Base-by-base conservation (phyloP, 345 rosid species). In the Eucalyptus shirleyi region DNA sequence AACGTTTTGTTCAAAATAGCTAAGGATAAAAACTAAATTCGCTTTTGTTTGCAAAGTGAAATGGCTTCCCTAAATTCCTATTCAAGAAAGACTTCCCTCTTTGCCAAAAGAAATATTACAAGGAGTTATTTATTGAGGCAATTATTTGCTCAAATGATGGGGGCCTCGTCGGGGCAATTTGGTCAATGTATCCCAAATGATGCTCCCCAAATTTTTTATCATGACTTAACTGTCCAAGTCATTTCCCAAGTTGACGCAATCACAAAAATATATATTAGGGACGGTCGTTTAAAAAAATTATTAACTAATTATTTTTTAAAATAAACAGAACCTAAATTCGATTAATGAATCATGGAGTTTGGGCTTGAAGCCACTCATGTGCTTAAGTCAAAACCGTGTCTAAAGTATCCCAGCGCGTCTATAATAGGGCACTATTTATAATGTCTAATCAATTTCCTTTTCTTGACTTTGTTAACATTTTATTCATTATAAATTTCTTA, bases 241-340 rank as follows among this genome's bases (percentile, higher is more conserved):
- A 53, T 53, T 53, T 53, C 56, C 24, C 56, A 50, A 50, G 8
- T 16, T 50, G 53, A 53, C 56, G 56, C 24, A 53, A 53, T 53
- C 56, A 19, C 56, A 19, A 53, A 53, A 7, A 1, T 53, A 53
- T 53, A 53, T 53, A 53, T 53, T 53, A 53, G 59, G 26, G 59
- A 53, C 24, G 59, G 26, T 53, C 59, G 1, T 17, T 11, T n/a
- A n/a, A n/a, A n/a, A n/a, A 12, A 5, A 5, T 49, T 1, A 50
- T 0, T 16, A 3, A 53, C 0, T 23, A 8, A 9, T 8, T 4
- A 56, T 4, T 23, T 23, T 56, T 9, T 4, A 4, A 26, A 56
- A 56, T 56, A 56, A 24, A 56, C 30, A 10, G 30, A 56, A 56
- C 44, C 81, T 69, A 69, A 69, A 69, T 32, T 69, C 44, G 5